Evolutionary conservation across 768 basidiomycete species (phyloP).

Genomic region (Boletus sp.): DNA sequence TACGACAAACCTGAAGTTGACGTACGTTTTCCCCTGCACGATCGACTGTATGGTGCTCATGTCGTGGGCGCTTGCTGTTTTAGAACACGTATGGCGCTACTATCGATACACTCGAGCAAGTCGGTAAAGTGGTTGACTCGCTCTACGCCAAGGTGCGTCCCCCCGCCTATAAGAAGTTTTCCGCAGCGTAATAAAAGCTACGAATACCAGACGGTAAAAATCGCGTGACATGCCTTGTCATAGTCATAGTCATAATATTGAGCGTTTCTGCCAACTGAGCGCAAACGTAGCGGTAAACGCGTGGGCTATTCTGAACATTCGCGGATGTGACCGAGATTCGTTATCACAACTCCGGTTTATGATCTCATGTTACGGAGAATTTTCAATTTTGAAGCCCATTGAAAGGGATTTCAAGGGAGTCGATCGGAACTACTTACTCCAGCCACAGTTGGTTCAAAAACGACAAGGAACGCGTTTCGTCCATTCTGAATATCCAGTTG

Average conservation of each 20-base stretch:
- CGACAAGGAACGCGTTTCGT: too few relatives aligned
- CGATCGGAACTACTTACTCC: too few relatives aligned
- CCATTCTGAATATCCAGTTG: too few relatives aligned
- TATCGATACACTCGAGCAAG: constrained; percentile 84
- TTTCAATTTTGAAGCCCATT: too few relatives aligned
- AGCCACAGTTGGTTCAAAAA: too few relatives aligned
- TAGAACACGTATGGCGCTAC: constrained; percentile 88
- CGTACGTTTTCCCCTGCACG: constrained; percentile 45
- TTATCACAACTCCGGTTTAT: too few relatives aligned
- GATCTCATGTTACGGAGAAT: too few relatives aligned
- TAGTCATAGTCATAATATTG: background rate
- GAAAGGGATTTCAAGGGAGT: too few relatives aligned
- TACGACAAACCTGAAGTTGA: constrained; percentile 85
- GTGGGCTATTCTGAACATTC: background rate
- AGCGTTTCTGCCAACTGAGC: background rate
- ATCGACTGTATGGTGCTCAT: background rate
- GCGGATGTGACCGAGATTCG: background rate
- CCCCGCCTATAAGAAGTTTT: background rate
- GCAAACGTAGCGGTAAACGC: background rate
- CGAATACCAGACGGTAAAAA: constrained; percentile 39
- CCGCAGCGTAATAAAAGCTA: background rate
- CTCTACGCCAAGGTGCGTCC: constrained; percentile 75
- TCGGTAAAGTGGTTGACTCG: constrained; percentile 91
- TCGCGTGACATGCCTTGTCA: constrained; percentile 29
- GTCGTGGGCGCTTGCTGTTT: background rate